Conservation (phyloP, 2,329 filamentous ascomycete genomes). For the Elsinoe perseae region DNA sequence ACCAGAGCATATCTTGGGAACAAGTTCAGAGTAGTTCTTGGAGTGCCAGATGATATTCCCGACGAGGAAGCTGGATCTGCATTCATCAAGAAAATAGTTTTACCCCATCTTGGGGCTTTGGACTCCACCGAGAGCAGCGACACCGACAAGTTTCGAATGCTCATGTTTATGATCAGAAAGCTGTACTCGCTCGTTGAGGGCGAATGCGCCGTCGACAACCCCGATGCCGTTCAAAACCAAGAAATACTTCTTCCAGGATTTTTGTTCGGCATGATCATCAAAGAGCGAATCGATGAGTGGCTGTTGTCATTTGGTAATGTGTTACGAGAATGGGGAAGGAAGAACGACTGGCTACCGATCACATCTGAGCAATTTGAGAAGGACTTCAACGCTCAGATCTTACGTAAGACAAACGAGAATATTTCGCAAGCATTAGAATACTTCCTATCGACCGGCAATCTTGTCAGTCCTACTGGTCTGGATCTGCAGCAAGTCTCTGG, state of each 20-base stretch:
- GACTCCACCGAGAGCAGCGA: slow-evolving; percentile 79
- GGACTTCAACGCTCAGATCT: slow-evolving; percentile 71
- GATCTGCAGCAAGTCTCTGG: slow-evolving; percentile 92
- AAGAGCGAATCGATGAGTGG: slow-evolving; percentile 89
- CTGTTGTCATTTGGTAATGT: slow-evolving; percentile 52
- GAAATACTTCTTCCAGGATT: slow-evolving; percentile 91
- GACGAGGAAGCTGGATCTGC: slow-evolving; percentile 87
- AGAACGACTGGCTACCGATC: slow-evolving; percentile 52
- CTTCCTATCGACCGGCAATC: slow-evolving; percentile 90
- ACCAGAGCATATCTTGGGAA: slow-evolving; percentile 80
- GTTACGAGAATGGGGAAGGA: slow-evolving; percentile 46
- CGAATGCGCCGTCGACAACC: slow-evolving; percentile 89
- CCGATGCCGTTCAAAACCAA: slow-evolving; percentile 92
- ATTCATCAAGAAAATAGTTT: slow-evolving; percentile 79
- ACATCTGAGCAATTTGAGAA: slow-evolving; percentile 67
- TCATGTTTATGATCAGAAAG: slow-evolving; percentile 94
- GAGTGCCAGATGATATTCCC: slow-evolving; percentile 72
- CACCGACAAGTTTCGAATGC: slow-evolving; percentile 83
- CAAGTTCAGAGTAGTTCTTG: slow-evolving; percentile 84
- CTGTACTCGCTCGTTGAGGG: slow-evolving; percentile 88
- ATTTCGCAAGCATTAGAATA: slow-evolving; percentile 83
- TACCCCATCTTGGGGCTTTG: slow-evolving; percentile 83
- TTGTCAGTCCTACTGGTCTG: slow-evolving; percentile 82
- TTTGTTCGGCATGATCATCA: slow-evolving; percentile 89
- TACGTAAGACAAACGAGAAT: slow-evolving; percentile 78